Evolutionary conservation across 257 asterid species (phyloP), one percentile per base, ranked within the genome.

Genomic region (Verbascum thapsus): DNA sequence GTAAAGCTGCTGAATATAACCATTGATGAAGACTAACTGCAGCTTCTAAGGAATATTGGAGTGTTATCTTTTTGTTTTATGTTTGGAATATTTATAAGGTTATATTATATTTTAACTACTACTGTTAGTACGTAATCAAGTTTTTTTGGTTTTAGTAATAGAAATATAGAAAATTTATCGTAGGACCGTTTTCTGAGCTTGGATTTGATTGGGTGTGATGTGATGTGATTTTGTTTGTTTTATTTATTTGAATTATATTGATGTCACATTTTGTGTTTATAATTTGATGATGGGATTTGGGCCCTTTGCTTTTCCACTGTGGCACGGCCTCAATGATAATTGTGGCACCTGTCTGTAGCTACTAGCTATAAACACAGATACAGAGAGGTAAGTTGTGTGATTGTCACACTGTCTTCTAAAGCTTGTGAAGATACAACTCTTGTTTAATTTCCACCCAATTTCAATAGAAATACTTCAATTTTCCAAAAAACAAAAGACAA

Each of bases 141-240:
- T 70, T 70, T 71, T 39, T 56, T 53, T 51, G 64, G 34, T 64
- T 47, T 67, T 43, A 56, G 68, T 34, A 62, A 23, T 53, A 41
- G 19, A 13, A 43, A 53, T 13, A 13, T 35, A 44, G 52, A 72
- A 73, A 72, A 53, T 38, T 63, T 39, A 53, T 67, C 53, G 44
- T 72, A 62, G 69, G 39, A 51, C 60, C 30, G 34, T 53, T 64
- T 70, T 58, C 57, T 67, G 54, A 67, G 68, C 42, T 48, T 65
- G 63, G 80, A 66, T 71, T 61, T 61, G 61, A 51, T 43, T 50
- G 12, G 32, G 68, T n/a, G 22, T 69, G 82, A 53, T 75, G 80
- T 15, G 26, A 12, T 54, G 35, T 20, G 22, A 54, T 54, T 12
- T 54, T 10, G 10, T 15, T n/a, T 55, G 61, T 55, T 20, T 15